phyloP scores from a whole-genome alignment of 2,329 filamentous ascomycete species.

The Verticillium isaacii region DNA sequence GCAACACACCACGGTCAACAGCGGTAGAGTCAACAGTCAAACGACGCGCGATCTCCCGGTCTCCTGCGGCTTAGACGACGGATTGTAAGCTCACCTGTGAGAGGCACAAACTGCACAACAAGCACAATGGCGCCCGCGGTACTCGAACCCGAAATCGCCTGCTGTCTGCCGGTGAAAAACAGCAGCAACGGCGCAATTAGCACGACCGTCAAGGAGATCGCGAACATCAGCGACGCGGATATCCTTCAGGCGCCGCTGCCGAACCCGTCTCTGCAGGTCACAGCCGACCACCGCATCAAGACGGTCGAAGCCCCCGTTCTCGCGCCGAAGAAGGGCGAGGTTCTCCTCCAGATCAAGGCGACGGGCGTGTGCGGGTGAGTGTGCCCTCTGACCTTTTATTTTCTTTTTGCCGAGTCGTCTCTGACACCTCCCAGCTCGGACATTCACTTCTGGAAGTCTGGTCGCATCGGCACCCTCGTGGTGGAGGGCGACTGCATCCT shows the following conservation, averaged over 20 bases:
- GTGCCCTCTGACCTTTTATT: not conserved
- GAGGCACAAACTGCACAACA: not conserved
- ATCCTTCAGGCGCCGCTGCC: constrained; percentile 22
- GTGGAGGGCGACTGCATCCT: constrained; percentile 61
- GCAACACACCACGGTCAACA: no score
- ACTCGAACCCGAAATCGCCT: not conserved
- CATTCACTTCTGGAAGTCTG: constrained; percentile 64
- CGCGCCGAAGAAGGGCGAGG: constrained; percentile 48
- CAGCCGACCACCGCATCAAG: constrained; percentile 55
- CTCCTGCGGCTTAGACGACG: not conserved
- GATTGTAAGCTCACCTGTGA: no score
- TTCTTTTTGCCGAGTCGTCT: not conserved
- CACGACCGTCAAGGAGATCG: not conserved
- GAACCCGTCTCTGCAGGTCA: constrained; percentile 56
- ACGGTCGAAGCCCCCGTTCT: constrained; percentile 51
- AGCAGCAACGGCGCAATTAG: constrained; percentile 1
- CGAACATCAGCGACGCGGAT: not conserved
- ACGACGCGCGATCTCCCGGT: no score
- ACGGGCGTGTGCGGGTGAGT: constrained; percentile 60
- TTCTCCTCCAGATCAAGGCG: constrained; percentile 55
- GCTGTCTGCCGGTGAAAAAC: constrained; percentile 22
- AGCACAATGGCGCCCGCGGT: not conserved
- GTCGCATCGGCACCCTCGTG: constrained; percentile 57
- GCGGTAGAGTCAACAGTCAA: no score
- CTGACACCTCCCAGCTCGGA: constrained; percentile 43